Percentiles rank a stretch among this genome's conserved stretches.
These are phyloP conservation scores for Phaseolus coccineus DNA, from an alignment of 331 rosid species.

Conservation along the genomic window DNA sequence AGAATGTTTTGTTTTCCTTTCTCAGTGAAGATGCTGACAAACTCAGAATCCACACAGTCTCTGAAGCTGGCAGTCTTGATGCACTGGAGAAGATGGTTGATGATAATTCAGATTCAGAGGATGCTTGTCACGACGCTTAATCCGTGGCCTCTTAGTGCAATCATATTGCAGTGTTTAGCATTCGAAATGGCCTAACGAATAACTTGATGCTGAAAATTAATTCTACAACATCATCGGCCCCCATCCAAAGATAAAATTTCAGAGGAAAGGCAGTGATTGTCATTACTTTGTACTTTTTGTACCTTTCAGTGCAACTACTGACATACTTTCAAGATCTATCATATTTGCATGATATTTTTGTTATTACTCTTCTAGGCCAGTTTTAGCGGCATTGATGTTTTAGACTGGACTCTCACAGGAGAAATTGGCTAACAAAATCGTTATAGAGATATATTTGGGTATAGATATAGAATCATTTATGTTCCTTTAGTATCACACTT, in stretches of 20 bases:
- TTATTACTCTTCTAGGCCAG: neutral
- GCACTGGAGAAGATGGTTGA: slow-evolving; percentile 84
- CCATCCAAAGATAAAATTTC: neutral
- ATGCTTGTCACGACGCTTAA: slow-evolving; percentile 50
- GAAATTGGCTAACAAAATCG: slow-evolving; percentile 8
- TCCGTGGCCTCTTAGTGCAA: slow-evolving; percentile 49
- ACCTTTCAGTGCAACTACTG: neutral
- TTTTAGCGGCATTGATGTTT: slow-evolving; percentile 13
- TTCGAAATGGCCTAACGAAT: slow-evolving; percentile 16
- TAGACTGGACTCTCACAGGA: neutral
- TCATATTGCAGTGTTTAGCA: slow-evolving; percentile 3
- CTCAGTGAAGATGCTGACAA: slow-evolving; percentile 87
- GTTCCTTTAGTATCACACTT: slow-evolving; percentile 24
- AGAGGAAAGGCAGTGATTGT: slow-evolving; percentile 4
- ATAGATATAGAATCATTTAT: slow-evolving; percentile 9
- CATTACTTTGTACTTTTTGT: neutral
- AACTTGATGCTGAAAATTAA: slow-evolving; percentile 34
- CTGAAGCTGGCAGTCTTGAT: slow-evolving; percentile 85
- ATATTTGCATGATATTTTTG: slow-evolving; percentile 6
- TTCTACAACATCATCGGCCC: slow-evolving; percentile 13
- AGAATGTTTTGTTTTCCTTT: slow-evolving; percentile 17
- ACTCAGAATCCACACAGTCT: slow-evolving; percentile 76
- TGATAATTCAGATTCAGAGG: slow-evolving; percentile 64
- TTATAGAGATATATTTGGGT: slow-evolving; percentile 15
- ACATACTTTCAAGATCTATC: slow-evolving; percentile 17